Conservation (phyloP, 1,284 basidiomycete species). For the Moesziomyces aphidis region DNA sequence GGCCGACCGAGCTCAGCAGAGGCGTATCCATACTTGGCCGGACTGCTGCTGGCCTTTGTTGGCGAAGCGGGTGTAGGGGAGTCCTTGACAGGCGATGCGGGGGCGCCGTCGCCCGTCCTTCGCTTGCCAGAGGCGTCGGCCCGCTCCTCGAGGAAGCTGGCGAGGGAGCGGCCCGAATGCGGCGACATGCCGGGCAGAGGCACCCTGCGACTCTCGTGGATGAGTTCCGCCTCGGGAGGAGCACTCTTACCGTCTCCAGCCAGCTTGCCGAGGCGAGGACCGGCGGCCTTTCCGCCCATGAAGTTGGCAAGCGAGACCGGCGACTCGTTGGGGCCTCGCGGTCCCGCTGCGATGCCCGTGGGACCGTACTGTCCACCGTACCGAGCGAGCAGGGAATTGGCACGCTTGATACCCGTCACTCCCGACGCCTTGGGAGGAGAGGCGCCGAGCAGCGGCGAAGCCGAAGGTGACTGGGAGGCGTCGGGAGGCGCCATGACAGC, state of each 20-base stretch:
- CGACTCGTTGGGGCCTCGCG: slow-evolving; percentile 25
- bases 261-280: slow-evolving; percentile 63
- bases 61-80: slow-evolving; percentile 11
- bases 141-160: slow-evolving; percentile 61
- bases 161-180: slow-evolving; percentile 48
- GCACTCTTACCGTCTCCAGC: slow-evolving; percentile 62
- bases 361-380: slow-evolving; percentile 65
- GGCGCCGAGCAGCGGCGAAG: slow-evolving; percentile 32
- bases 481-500: slow-evolving; percentile 25
- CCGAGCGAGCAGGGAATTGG: slow-evolving; percentile 56
- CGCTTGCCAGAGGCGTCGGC: slow-evolving; percentile 24
- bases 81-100: slow-evolving; percentile 25
- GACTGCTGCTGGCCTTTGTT: slow-evolving; percentile 20
- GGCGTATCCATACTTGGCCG: slow-evolving; percentile 42
- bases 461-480: slow-evolving; percentile 22
- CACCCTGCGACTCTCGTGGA: slow-evolving; percentile 49
- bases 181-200: slow-evolving; percentile 50
- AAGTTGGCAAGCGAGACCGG: slow-evolving; percentile 65
- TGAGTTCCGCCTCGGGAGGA: slow-evolving; percentile 56
- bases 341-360: slow-evolving; percentile 59
- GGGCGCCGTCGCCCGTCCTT: slow-evolving; percentile 10
- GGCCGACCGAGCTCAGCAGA: slow-evolving; percentile 38
- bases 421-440: slow-evolving; percentile 41
- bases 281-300: slow-evolving; percentile 64
- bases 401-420: slow-evolving; percentile 35